Evolutionary conservation across 2,329 filamentous ascomycete genomes (phyloP), one percentile per base, ranked within the genome.

Genomic region (Aspergillus sp.): DNA sequence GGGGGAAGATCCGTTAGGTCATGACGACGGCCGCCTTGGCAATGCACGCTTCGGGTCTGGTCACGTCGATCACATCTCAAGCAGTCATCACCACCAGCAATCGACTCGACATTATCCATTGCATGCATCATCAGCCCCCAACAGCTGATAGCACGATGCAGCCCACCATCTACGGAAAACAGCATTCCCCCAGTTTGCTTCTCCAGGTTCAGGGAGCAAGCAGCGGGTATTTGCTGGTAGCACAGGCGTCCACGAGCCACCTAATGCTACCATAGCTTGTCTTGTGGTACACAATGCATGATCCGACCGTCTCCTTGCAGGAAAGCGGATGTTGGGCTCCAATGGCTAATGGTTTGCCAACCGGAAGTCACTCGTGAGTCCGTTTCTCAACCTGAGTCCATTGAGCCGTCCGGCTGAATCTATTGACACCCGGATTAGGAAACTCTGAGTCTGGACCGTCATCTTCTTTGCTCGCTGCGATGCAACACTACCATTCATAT

Each of bases 371-470:
- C 34, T 15, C 9, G 34, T 41, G 28, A 47, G 43, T 23, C 53
- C 23, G 9, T n/a, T 31, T 11, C 34, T 41, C 34, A 41, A 41
- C 11, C 11, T 41, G 34, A 41, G 11, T 41, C 34, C 34, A 41
- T 41, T 41, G 34, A 41, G 34, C 25, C 25, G 11, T 17, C 34
- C 34, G 11, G 34, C 11, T 62, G 63, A 58, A 49, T 64, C 69
- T 72, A 70, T 73, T 71, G 67, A 72, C 19, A 53, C 67, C 64
- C 64, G 53, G 68, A 69, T 64, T 46, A 60, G 66, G 65, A 34
- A 23, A 48, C 34, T 41, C 34, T 41, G 34, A 41, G 34, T 41
- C 34, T 13, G 11, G 34, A 15, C 34, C 11, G 34, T 13, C 34
- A 3, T 50, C 31, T 13, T 52, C 45, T 38, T 15, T 13, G 28